Evolutionary conservation across 2,329 filamentous ascomycete genomes (phyloP), one percentile per base, ranked within the genome.

Genomic region (Penicillium paneum): DNA sequence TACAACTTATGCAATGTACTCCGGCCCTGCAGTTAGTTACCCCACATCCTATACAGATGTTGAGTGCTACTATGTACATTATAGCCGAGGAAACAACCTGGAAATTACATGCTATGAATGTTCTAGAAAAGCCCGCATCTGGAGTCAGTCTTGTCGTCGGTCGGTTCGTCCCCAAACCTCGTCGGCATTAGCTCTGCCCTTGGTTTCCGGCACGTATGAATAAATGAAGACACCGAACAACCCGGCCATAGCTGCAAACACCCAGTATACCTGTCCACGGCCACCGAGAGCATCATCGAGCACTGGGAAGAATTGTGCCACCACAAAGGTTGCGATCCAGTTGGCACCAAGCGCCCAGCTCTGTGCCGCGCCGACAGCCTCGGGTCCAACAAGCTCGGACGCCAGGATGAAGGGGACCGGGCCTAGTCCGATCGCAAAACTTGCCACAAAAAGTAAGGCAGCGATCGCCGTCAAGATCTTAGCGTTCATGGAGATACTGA

Each of bases 381-480:
- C 91, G 12, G 91, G 87, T 0, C 87, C 89, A 0, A 97, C 94
- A 3, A 97, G 83, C 73, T 97, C 94, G 1, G 90, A 92, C 0
- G 92, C 88, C 43, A 99, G 81, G 62, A 97, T 95, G 72, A 97
- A 99, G 0, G 94, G 94, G 0, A 99, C 90, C 0, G 94, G 94
- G 0, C 94, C 94, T 0, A 99, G 81, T 0, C 94, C 94, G 13
- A 96, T 83, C 0, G 90, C 94, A 64, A 97, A 99, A 67, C 89
- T 91, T 5, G 84, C 87, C 2, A 97, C 94, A 66, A 97, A 99
- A 26, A 88, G 76, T 11, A 97, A 79, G 0, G 95, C 91, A 0
- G 90, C 85, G 0, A 96, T 68, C 0, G 91, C 92, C 0, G 91
- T 95, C 12, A 97, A 76, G 3, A 89, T 75, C 66, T 92, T 88